Evolutionary conservation across 2,329 filamentous ascomycete species (phyloP), one percentile per base, ranked within the genome.

Genomic region (Nannizziopsis barbatae): DNA sequence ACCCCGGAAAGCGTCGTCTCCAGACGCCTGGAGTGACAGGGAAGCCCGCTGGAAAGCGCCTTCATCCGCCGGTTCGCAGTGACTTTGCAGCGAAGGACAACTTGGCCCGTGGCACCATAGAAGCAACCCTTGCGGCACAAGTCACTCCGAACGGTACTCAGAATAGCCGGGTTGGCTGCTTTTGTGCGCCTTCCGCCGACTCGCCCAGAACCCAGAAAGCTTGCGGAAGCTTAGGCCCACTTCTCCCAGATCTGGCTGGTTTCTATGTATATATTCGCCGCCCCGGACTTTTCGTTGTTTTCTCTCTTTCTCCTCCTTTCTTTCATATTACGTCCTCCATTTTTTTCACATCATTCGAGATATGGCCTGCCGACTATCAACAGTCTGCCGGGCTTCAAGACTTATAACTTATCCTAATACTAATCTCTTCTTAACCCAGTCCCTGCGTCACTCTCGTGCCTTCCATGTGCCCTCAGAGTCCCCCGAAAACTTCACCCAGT

Each of bases 1-100:
- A 7, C 5, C 12, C 40, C 50, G 53, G 53, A 54, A 39, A 51
- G 2, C 9, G 20, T 50, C 53, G 53, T 44, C 40, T 54, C 20
- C 45, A 17, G 32, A 27, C 22, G 15, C 4, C n/a, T 27, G 31
- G 38, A 18, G 10, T 15, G 36, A 36, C 35, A 36, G 48, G 38
- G 30, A 42, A 27, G 45, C 17, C 45, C 45, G 45, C 45, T 11
- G 12, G 17, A 22, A 47, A 47, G 45, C 45, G 45, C 41, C 38
- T 47, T 4, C 45, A 47, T 47, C 45, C 45, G 45, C 22, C 22
- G 7, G 22, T 7, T 27, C 22, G 22, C 22, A 27, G 33, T 12
- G 33, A 37, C 35, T 12, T 17, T 9, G n/a, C 35, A 37, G 35
- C 7, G 35, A 17, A 37, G n/a, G 17, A 15, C 14, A 15, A 37